Evolutionary conservation across 139 green algal species (phyloP), one percentile per base, ranked within the genome.

Genomic region (Chlamydomonas schloesseri): DNA sequence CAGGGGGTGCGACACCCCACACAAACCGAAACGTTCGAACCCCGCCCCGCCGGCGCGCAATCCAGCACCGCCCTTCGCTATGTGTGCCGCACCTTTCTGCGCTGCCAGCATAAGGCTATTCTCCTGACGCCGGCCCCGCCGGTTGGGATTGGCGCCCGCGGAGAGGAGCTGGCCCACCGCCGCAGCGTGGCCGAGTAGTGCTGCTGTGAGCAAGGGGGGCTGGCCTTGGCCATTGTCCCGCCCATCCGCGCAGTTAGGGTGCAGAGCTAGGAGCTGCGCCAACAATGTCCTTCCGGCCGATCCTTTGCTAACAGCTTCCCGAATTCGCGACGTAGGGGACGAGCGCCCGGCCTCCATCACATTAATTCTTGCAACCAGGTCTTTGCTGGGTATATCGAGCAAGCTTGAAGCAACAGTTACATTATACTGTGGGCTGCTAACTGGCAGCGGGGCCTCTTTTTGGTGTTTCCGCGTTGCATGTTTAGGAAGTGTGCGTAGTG

Each of bases 121-220:
- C 47, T 75, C 78, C 64, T 74, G 46, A 18, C 78, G 64, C 46
- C 71, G 36, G 31, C 78, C 78, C 31, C 78, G 78, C 20, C 64
- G 42, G 33, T 84, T 75, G 34, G 65, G 46, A 23, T 67, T 67
- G 18, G 37, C 64, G 15, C 78, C 78, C 26, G 64, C 65, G 65
- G n/a, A 75, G 46, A 84, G 64, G 13, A 84, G 78, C n/a, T 75
- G 29, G 17, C 75, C 64, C 46, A 75, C 78, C 5, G 53, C 42
- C 20, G 26, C 11, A 20, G 20, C 11, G 5, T 84, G 78, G 18
- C 78, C 78, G 0, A 62, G 18, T 0, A 83, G 37, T 26, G 77
- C 77, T 9, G 77, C 77, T n/a, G 50, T 24, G 36, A 83, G 60
- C 28, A 83, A 13, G 5, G 77, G 77, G 1, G 77, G 13, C 36